These are phyloP conservation scores for Naganishia sp. DNA, from an alignment of 1,284 basidiomycete genomes.

Conservation along the genomic window DNA sequence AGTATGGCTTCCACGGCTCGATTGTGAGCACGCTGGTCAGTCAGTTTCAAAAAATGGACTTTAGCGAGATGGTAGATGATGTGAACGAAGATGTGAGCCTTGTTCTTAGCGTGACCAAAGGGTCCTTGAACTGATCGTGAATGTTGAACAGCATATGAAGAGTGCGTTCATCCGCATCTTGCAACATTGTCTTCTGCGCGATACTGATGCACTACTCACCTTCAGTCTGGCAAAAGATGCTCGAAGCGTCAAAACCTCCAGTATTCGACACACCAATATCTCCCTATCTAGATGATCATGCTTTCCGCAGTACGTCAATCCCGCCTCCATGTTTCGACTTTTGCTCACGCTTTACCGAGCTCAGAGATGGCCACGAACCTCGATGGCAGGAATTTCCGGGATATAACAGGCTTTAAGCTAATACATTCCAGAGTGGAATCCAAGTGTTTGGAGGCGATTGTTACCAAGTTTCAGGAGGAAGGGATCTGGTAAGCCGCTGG, in stretches of 20 bases:
- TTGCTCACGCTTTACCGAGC: constrained; percentile 2
- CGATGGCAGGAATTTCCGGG: constrained; percentile 46
- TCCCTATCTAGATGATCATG: constrained; percentile 78
- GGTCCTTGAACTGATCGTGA: not conserved
- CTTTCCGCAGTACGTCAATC: constrained; percentile 46
- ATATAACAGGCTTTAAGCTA: constrained; percentile 68
- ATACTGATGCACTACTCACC: not conserved
- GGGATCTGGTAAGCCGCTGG: constrained; percentile 45
- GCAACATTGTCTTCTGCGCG: not conserved
- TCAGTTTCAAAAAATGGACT: constrained; percentile 52
- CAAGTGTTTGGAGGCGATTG: constrained; percentile 45
- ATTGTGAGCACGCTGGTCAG: constrained; percentile 62
- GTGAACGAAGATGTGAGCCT: constrained; percentile 69
- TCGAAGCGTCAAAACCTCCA: constrained; percentile 70
- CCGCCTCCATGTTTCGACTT: not conserved
- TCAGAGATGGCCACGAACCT: constrained; percentile 60
- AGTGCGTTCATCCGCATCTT: not conserved
- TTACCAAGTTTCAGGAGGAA: constrained; percentile 49
- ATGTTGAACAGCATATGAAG: constrained; percentile 28
- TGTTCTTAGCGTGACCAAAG: too few relatives aligned
- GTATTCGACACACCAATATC: constrained; percentile 72
- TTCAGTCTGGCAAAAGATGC: constrained; percentile 73
- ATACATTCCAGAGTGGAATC: constrained; percentile 59
- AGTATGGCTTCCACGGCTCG: constrained; percentile 78
- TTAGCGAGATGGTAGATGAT: constrained; percentile 75